Base-by-base conservation (phyloP, 495 filamentous ascomycete species). In the Annulohypoxylon stygium region DNA sequence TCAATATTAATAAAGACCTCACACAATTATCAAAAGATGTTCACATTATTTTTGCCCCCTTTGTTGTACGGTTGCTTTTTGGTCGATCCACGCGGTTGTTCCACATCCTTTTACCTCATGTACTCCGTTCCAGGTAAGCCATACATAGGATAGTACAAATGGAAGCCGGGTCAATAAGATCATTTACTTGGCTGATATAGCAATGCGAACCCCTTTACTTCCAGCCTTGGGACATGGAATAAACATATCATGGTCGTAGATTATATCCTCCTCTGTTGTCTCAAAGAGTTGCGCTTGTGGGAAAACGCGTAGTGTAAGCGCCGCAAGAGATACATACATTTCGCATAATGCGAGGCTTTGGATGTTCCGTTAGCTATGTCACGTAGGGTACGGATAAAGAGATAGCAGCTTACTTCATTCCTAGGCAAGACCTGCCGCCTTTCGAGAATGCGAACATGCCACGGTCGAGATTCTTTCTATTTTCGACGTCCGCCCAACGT, bases 211-310 rank as follows among this genome's bases (percentile, higher is more conserved):
- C 2, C 83, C 83, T 62, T 83, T 83, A 3, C 71, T 74, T 50
- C 75, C 80, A 14, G 76, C 7, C 59, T 74, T 80, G 0, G 80
- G 75, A 20, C 79, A 58, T 1, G 83, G 79, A 2, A 81, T 68
- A 11, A 86, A 65, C 54, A 81, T 79, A 59, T 86, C 84, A 60
- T 84, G 75, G 12, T 68, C 74, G 12, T 71, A 75, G 6, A 54
- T 53, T 23, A 86, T 74, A 55, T 85, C 84, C 12, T 68, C 73
- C 53, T 76, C 71, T 20, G 78, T 78, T 11, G 83, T 85, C 47
- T 84, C 82, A 43, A 73, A 81, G 6, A 86, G 70, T 36, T 75
- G 65, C 30, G 84, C 41, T 6, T 78, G 61, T 2, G 76, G 74
- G 14, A 69, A 43, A 43, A 75, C 67, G 45, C 78, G 70, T 37